These are phyloP conservation scores for Butyriboletus loyo DNA, from an alignment of 768 basidiomycete species.

Conservation along the genomic window DNA sequence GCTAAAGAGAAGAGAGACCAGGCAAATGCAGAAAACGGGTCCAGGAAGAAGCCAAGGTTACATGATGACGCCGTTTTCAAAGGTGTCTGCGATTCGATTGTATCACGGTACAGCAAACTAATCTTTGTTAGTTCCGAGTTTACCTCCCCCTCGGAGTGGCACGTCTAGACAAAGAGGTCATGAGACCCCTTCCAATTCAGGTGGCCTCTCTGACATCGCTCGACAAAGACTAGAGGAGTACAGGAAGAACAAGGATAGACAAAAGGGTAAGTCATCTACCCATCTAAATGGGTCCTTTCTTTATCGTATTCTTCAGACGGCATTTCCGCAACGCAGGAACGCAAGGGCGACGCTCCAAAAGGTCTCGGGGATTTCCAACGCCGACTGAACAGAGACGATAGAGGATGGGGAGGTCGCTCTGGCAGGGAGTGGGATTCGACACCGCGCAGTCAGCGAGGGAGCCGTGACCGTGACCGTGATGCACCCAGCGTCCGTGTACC, in stretches of 20 bases:
- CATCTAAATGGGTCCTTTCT: background rate
- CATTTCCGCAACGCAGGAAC: constrained; percentile 58
- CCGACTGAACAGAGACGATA: constrained; percentile 77
- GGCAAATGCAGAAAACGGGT: constrained; percentile 40
- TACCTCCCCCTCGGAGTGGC: constrained; percentile 58
- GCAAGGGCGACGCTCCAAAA: constrained; percentile 54
- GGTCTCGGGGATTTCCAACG: constrained; percentile 93
- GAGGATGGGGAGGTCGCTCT: constrained; percentile 41
- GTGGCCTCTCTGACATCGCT: constrained; percentile 79
- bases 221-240: constrained; percentile 74
- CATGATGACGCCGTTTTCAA: constrained; percentile 79
- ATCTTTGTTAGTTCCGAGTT: constrained; percentile 59
- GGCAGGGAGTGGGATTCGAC: constrained; percentile 56
- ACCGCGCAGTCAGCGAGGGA: constrained; percentile 54
- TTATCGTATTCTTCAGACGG: constrained; percentile 50
- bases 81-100: constrained; percentile 45
- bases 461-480: constrained; percentile 43
- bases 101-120: background rate
- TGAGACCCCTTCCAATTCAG: constrained; percentile 92
- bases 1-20: constrained; percentile 85
- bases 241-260: constrained; percentile 64
- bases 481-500: constrained; percentile 87
- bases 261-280: constrained; percentile 45
- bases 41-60: constrained; percentile 62
- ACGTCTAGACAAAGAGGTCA: constrained; percentile 73